phyloP scores from a whole-genome alignment of 1,284 basidiomycete species.

The Thecaphora thlaspeos region DNA sequence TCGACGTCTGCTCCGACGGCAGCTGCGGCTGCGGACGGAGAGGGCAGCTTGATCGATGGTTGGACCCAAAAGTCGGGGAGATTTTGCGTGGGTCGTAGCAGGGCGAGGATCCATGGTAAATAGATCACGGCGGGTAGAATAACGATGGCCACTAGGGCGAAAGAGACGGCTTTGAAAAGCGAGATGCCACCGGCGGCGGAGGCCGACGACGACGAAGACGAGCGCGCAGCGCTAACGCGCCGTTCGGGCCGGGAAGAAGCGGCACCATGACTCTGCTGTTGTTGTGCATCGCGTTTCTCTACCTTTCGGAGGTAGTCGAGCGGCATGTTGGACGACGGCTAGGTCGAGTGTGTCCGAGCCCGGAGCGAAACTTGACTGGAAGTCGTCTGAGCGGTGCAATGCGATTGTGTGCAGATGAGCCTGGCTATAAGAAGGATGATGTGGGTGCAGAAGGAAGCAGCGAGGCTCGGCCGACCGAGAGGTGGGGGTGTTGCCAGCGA shows the following conservation, averaged over 20 bases:
- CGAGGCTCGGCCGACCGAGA: too few relatives aligned
- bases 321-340: constrained; percentile 6
- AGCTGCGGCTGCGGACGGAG: not conserved
- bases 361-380: too few relatives aligned
- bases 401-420: too few relatives aligned
- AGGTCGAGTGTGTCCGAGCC: too few relatives aligned
- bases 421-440: too few relatives aligned
- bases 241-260: too few relatives aligned
- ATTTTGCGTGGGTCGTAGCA: not conserved
- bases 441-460: too few relatives aligned
- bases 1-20: constrained; percentile 1
- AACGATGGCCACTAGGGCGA: not conserved
- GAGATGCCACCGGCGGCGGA: not conserved
- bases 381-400: not conserved
- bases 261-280: too few relatives aligned
- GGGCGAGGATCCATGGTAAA: constrained; percentile 9
- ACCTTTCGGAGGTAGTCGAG: constrained; percentile 8
- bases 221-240: too few relatives aligned
- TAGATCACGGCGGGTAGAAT: constrained; percentile 10
- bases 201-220: too few relatives aligned
- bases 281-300: constrained; percentile 5
- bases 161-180: not conserved
- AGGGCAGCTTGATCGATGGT: not conserved
- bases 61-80: constrained; percentile 22
- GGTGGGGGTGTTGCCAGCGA: too few relatives aligned